These are phyloP conservation scores for Trichoderma asperelloides DNA, from an alignment of 495 filamentous ascomycete genomes.

Conservation along the genomic window DNA sequence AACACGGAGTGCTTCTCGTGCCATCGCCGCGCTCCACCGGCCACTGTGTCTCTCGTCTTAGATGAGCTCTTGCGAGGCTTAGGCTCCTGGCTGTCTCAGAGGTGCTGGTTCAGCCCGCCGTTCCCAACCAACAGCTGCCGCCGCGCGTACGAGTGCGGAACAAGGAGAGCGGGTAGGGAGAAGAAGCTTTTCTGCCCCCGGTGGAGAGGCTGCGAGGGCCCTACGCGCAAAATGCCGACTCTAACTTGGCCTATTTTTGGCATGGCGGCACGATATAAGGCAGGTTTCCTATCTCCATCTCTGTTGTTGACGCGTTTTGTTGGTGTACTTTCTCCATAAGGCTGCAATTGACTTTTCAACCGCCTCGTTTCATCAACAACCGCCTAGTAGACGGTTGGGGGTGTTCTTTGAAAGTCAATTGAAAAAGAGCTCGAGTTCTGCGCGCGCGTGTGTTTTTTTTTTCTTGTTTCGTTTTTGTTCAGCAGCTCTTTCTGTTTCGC, in stretches of 20 bases:
- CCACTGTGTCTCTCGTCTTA: background rate
- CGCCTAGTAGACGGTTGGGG: background rate
- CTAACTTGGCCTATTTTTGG: background rate
- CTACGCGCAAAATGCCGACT: background rate
- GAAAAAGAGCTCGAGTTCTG: background rate
- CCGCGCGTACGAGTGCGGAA: constrained; percentile 1
- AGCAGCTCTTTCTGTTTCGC: background rate
- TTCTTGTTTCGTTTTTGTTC: background rate
- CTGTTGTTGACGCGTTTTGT: background rate
- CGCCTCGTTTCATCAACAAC: background rate
- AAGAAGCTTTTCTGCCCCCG: background rate
- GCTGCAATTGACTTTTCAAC: background rate
- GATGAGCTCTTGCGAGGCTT: background rate
- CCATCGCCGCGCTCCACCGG: background rate
- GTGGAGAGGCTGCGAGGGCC: too few species aligned
- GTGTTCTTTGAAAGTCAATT: background rate
- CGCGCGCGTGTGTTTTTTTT: too few species aligned
- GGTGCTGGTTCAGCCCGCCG: background rate
- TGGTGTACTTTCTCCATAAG: background rate
- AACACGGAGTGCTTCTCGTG: background rate
- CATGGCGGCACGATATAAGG: background rate
- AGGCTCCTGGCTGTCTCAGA: background rate
- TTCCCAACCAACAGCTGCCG: background rate
- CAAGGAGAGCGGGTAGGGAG: background rate
- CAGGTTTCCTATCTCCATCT: background rate